Base-by-base conservation (phyloP, 148 eudicot species). In the Nepenthes gracilis region DNA sequence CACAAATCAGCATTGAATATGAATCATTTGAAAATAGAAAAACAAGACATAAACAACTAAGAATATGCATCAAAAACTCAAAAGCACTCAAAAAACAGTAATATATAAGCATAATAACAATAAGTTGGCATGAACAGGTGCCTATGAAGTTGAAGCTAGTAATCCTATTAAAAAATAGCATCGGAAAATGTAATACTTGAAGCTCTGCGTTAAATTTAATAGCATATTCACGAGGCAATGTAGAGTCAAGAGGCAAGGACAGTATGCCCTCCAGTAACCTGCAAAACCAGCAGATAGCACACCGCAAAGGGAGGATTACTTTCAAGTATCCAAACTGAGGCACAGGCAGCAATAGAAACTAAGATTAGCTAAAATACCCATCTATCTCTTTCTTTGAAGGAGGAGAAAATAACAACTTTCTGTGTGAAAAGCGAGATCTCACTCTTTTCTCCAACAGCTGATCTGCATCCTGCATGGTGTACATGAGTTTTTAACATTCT, bases 381-480 rank as follows among this genome's bases (percentile, higher is more conserved):
- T 76, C 81, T 40, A 80, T 55, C 52, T 88, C 98, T 58, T 86
- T 95, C 63, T 80, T 79, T 55, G 88, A 76, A 5, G 89, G 95
- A 74, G 96, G 87, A 72, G 79, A 84, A 67, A 93, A 93, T 70
- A 88, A 78, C 57, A 88, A 71, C 73, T 88, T 93, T 72, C 98
- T 75, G 36, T 93, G 98, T 66, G 98, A 88, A 76, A 93, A 93
- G 59, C 96, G 98, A 73, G 96, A 93, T 68, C 96, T 79, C 57
- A 93, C 96, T 84, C 98, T 80, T 77, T 93, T 93, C 61, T 93
- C 96, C 80, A 93, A 68, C 57, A 93, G 96, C 77, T 88, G 96
- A 76, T 93, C 96, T 70, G 98, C 98, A 74, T 93, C 98, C 98
- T 93, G 80, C 73, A 80, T 36, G 54, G 47, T 45, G 62, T 32